phyloP scores from a whole-genome alignment of 495 filamentous ascomycete species.

The Podospora conica region DNA sequence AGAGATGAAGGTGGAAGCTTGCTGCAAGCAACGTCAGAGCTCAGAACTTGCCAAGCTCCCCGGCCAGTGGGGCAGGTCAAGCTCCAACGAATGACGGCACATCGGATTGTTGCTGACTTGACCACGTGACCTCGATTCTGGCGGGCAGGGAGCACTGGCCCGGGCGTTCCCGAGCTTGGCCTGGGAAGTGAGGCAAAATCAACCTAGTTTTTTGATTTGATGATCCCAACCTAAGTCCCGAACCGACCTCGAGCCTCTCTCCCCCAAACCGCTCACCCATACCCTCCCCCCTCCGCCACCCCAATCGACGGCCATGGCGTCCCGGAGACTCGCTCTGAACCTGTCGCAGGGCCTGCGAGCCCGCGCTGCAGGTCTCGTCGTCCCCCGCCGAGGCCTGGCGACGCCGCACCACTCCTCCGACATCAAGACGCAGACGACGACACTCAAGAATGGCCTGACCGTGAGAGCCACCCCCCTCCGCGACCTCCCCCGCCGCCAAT shows the following conservation, averaged over 20 bases:
- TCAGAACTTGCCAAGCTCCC: too few species aligned
- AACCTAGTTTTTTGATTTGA: slow-evolving; percentile 29
- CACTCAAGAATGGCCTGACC: slow-evolving; percentile 92
- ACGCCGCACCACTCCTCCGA: slow-evolving; percentile 57
- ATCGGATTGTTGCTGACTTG: background rate
- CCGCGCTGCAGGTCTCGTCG: slow-evolving; percentile 63
- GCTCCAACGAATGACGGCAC: slow-evolving; percentile 3
- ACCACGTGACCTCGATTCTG: slow-evolving; percentile 13
- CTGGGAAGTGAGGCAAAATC: slow-evolving; percentile 35
- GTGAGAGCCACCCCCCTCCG: slow-evolving; percentile 50
- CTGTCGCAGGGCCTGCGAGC: slow-evolving; percentile 79
- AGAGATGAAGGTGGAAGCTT: background rate
- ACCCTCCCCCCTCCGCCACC: slow-evolving; percentile 19
- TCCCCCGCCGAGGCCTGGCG: slow-evolving; percentile 74
- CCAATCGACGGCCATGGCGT: slow-evolving; percentile 68
- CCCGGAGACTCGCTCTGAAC: slow-evolving; percentile 84
- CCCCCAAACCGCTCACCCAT: slow-evolving; percentile 44
- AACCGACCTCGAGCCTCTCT: slow-evolving; percentile 13
- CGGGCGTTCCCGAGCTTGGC: slow-evolving; percentile 29
- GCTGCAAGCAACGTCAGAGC: background rate
- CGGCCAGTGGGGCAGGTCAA: background rate
- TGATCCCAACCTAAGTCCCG: background rate
- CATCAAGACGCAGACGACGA: slow-evolving; percentile 87
- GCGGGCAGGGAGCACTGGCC: slow-evolving; percentile 12
- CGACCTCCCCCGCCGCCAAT: slow-evolving; percentile 19